Base-by-base conservation (phyloP, 2,329 filamentous ascomycete genomes). In the Ambrosiella beaveri region DNA sequence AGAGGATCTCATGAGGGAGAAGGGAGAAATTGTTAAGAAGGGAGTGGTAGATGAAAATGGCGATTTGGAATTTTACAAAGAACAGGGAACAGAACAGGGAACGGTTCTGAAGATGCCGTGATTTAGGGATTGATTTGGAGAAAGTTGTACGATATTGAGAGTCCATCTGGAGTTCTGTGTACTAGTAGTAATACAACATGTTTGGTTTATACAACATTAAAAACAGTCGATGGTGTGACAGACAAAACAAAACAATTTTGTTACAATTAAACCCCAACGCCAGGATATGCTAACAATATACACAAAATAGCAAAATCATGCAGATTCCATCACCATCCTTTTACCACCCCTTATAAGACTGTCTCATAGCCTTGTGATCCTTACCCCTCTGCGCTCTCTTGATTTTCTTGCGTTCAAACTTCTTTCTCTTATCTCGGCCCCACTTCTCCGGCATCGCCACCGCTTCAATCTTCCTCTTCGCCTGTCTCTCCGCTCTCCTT, bases 11-110 rank as follows among this genome's bases (percentile, higher is more conserved):
- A 79, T 93, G 72, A 74, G 76, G 60, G 82, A 88, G 63, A 85
- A 85, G 66, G 91, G 90, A 4, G 78, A 82, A 63, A 71, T 86
- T 1, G 77, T 91, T 61, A 86, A 84, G 73, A 80, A 80, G 61
- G 85, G 87, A 15, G 80, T 78, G 36, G 67, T 90, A 38, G 81
- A 85, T 56, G 79, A 82, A 63, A 83, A 90, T 63, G 88, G 88
- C n/a, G 86, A 95, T 67, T 73, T 96, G 53, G 91, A 97, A 69
- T 93, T 96, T 64, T 95, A 89, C 85, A 84, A 86, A 37, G 58
- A 59, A 35, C 45, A 52, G 27, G 27, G 27, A 27, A 27, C 27
- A 37, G 58, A 59, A 35, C 45, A 52, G 27, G 27, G 27, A 27
- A 27, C 27, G 27, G 27, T 27, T 27, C 27, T 27, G 27, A 27